Conservation (phyloP, 768 basidiomycete genomes). For the Suillus discolor region DNA sequence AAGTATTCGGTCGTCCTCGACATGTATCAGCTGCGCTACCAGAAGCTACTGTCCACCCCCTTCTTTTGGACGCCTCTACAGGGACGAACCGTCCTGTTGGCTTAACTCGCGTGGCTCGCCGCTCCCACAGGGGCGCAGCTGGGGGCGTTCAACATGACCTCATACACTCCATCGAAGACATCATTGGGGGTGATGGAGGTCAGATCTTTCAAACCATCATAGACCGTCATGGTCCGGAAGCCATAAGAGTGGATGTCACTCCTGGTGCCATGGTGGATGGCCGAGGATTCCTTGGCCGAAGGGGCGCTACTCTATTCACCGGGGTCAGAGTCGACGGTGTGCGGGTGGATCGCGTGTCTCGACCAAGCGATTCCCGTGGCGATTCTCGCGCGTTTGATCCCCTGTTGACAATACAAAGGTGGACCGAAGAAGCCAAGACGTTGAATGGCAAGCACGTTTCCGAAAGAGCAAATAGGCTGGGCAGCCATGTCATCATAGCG, state of each 20-base stretch:
- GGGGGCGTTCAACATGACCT: slow-evolving; percentile 55
- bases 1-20: slow-evolving; percentile 66
- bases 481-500: slow-evolving; percentile 70
- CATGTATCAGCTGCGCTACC: slow-evolving; percentile 52
- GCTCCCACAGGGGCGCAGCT: slow-evolving; percentile 57
- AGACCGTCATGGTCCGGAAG: slow-evolving; percentile 61
- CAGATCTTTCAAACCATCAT: slow-evolving; percentile 87
- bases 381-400: slow-evolving; percentile 64
- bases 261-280: slow-evolving; percentile 64
- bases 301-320: slow-evolving; percentile 48
- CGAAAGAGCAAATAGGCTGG: slow-evolving; percentile 66
- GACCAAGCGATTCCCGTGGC: slow-evolving; percentile 48
- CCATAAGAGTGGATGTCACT: slow-evolving; percentile 78
- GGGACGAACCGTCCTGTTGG: slow-evolving; percentile 46
- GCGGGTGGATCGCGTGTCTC: slow-evolving; percentile 59
- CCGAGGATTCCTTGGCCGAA: slow-evolving; percentile 53
- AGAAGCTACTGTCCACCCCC: slow-evolving; percentile 79
- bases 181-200: slow-evolving; percentile 78
- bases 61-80: slow-evolving; percentile 67
- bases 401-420: slow-evolving; percentile 79
- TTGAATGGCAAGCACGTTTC: slow-evolving; percentile 73
- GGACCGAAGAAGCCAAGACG: slow-evolving; percentile 87
- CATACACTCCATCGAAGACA: slow-evolving; percentile 76
- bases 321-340: slow-evolving; percentile 43
- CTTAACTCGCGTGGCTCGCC: slow-evolving; percentile 52